Base-by-base conservation (phyloP, 179 eudicot genomes). In the Sideroxylon spinosum region DNA sequence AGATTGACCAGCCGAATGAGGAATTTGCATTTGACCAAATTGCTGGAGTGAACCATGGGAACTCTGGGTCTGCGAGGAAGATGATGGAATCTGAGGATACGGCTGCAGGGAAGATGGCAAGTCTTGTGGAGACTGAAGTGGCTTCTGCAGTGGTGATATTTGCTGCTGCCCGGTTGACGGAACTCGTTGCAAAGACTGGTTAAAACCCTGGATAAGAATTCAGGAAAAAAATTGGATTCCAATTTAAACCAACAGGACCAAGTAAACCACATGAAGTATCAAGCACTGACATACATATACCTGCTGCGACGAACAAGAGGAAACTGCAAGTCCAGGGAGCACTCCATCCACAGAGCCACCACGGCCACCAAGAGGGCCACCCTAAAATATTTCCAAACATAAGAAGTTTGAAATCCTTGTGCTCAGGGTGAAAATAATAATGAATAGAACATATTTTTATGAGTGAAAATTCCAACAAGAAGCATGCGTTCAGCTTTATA, bases 61-160 rank as follows among this genome's bases (percentile, higher is more conserved):
- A 64, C 74, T 71, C 76, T 80, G 90, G 61, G 80, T 76, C 83
- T 89, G 89, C 49, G 87, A 76, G 77, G 83, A 85, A 63, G 88
- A 84, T 49, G 87, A 78, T 52, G 88, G 77, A 32, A 78, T 78
- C 79, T 85, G 88, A 5, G 82, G 76, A 6, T 74, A 88, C 76
- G 76, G 79, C 77, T 86, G 93, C 76, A 84, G 23, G 68, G 93
- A 74, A 55, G 89, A 71, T 72, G 91, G 86, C 68, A 83, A 84
- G 71, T 83, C 83, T 77, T 87, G 91, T 67, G 91, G 90, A n/a
- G 93, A 91, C 80, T 87, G 88, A 73, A 86, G 79, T 63, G 92
- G 87, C 83, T 88, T 89, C 76, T 86, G 89, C 55, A 87, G 57
- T 23, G 95, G 88, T 74, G 93, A 85, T 48, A 86, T 74, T 78